Conservation (phyloP, 306 rosid species). For the Prunus mume region DNA sequence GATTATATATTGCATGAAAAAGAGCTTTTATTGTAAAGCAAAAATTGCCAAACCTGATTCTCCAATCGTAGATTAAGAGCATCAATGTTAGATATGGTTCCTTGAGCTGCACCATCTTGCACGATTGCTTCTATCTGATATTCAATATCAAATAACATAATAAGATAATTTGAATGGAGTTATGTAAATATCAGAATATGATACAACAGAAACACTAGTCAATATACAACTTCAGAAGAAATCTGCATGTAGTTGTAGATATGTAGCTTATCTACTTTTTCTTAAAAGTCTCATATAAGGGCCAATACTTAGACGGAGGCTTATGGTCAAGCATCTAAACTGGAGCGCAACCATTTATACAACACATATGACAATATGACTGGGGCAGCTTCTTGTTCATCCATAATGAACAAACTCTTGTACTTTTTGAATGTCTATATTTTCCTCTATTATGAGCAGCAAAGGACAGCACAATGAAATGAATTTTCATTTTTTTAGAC, state of each 20-base stretch:
- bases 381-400: background rate
- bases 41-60: slow-evolving; percentile 54
- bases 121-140: slow-evolving; percentile 83
- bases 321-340: background rate
- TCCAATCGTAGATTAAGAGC: slow-evolving; percentile 81
- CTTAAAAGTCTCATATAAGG: background rate
- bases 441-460: no score
- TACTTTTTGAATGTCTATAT: background rate
- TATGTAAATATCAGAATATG: background rate
- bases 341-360: background rate
- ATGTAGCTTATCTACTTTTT: background rate
- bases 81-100: slow-evolving; percentile 58
- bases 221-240: background rate
- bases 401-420: background rate
- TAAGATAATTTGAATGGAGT: background rate
- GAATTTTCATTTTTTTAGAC: no score
- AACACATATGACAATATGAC: background rate
- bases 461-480: no score
- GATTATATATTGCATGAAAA: background rate
- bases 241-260: background rate
- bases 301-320: background rate
- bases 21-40: background rate
- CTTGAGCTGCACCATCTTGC: slow-evolving; percentile 71
- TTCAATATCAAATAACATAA: slow-evolving; percentile 9
- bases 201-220: background rate